Evolutionary conservation across 768 basidiomycete species (phyloP).

Genomic region (Lactarius pseudohatsudake): DNA sequence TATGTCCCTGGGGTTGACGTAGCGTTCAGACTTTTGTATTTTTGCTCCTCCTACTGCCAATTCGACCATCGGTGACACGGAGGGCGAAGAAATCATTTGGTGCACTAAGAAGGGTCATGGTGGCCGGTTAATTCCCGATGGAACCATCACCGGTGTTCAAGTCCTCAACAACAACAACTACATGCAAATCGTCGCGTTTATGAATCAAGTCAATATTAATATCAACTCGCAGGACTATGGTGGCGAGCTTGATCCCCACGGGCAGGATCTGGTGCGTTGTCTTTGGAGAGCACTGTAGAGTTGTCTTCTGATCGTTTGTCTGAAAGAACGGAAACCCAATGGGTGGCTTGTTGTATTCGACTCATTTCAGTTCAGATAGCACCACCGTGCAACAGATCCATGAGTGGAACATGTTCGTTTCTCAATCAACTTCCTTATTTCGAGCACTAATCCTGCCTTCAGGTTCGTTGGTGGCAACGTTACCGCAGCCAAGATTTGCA

Average conservation of each 20-base stretch:
- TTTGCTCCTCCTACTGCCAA: conserved; percentile 58
- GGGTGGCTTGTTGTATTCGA: conserved; percentile 69
- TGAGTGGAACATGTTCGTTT: conserved; percentile 66
- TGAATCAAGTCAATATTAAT: conserved; percentile 61
- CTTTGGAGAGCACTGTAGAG: background rate
- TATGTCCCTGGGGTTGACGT: background rate
- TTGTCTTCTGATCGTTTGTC: background rate
- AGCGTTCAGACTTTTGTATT: conserved; percentile 60
- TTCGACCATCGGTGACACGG: conserved; percentile 59
- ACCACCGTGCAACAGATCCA: conserved; percentile 51
- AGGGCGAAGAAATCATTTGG: conserved; percentile 73
- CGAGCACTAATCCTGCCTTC: conserved; percentile 28
- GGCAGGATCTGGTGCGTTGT: conserved; percentile 55
- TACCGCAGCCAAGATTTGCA: conserved; percentile 76
- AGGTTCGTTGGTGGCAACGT: conserved; percentile 68
- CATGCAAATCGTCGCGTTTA: conserved; percentile 58
- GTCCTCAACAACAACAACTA: conserved; percentile 59
- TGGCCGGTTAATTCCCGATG: conserved; percentile 69
- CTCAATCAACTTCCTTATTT: too few species aligned
- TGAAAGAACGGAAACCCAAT: conserved; percentile 62
- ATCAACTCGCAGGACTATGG: conserved; percentile 56
- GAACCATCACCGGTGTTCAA: conserved; percentile 65
- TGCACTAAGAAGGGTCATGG: conserved; percentile 73
- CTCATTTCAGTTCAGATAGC: conserved; percentile 46
- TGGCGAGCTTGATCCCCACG: conserved; percentile 77